These are phyloP conservation scores for Thelonectria blattea DNA, from an alignment of 2,329 filamentous ascomycete species.

Conservation along the genomic window DNA sequence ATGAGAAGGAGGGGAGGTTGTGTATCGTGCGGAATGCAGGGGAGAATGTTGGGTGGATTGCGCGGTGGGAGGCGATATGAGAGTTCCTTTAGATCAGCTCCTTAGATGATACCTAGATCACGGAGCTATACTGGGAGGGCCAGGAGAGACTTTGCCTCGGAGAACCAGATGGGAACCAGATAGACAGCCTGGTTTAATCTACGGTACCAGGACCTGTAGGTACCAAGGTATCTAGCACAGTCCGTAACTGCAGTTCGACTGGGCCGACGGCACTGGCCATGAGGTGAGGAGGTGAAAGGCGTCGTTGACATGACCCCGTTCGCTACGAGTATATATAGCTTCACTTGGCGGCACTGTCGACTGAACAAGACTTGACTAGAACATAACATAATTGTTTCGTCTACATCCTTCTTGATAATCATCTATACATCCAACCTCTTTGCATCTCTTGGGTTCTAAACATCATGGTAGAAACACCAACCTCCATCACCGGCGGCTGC, in stretches of 20 bases:
- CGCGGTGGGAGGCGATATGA: slow-evolving; percentile 73
- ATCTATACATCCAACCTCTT: neutral
- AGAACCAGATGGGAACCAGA: neutral
- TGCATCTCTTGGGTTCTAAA: neutral
- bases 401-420: neutral
- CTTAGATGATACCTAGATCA: neutral
- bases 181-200: slow-evolving; percentile 4
- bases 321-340: slow-evolving; percentile 23
- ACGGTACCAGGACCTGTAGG: slow-evolving; percentile 6
- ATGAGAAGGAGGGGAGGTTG: slow-evolving; percentile 54
- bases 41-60: slow-evolving; percentile 78
- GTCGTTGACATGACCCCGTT: slow-evolving; percentile 35
- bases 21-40: slow-evolving; percentile 87
- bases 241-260: neutral
- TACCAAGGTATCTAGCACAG: neutral
- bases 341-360: neutral
- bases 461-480: slow-evolving; percentile 41
- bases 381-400: neutral
- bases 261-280: neutral
- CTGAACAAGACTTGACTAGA: neutral
- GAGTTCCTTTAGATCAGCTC: no score
- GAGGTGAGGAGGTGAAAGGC: slow-evolving; percentile 32
- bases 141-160: no score
- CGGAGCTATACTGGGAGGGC: no score
- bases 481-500: slow-evolving; percentile 56